A percentile compares a stretch with the other conserved stretches of the same genome.
phyloP scores from a whole-genome alignment of 257 asterid genomes.

The Plantago ovata region DNA sequence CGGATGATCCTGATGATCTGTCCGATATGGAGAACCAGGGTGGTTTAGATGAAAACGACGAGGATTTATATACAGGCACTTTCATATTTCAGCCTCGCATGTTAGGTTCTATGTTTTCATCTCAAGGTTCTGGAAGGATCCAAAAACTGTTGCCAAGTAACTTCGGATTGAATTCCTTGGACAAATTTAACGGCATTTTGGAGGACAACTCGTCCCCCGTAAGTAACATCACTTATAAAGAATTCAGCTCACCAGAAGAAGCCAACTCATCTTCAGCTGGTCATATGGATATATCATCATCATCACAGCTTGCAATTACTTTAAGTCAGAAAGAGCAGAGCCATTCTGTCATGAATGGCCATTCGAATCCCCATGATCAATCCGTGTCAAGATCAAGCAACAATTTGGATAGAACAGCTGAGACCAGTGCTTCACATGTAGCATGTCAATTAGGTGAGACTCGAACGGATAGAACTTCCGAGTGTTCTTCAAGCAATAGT shows the following conservation, averaged over 20 bases:
- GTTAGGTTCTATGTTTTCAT: slow-evolving; percentile 54
- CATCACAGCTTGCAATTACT: slow-evolving; percentile 24
- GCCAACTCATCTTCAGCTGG: slow-evolving; percentile 31
- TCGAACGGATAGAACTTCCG: slow-evolving; percentile 26
- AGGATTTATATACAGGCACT: slow-evolving; percentile 53
- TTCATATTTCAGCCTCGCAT: slow-evolving; percentile 76
- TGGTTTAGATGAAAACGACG: slow-evolving; percentile 42
- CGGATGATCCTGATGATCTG: slow-evolving; percentile 46
- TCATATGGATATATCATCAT: slow-evolving; percentile 36
- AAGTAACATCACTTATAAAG: slow-evolving; percentile 35
- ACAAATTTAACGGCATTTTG: slow-evolving; percentile 25
- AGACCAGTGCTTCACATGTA: slow-evolving; percentile 22
- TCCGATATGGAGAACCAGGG: slow-evolving; percentile 52
- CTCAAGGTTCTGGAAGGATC: slow-evolving; percentile 48
- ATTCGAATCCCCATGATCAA: slow-evolving; percentile 18
- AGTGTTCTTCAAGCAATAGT: slow-evolving; percentile 44
- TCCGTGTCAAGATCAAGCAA: slow-evolving; percentile 5
- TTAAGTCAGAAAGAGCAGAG: slow-evolving; percentile 17
- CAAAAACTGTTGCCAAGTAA: slow-evolving; percentile 37
- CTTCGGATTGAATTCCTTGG: slow-evolving; percentile 29
- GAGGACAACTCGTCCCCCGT: slow-evolving; percentile 39
- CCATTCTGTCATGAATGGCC: slow-evolving; percentile 19
- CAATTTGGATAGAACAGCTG: slow-evolving; percentile 21
- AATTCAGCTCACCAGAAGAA: slow-evolving; percentile 42
- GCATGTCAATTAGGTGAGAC: slow-evolving; percentile 20